Evolutionary conservation across 129 eudicot genomes (phyloP).

Genomic region (Artemisia argyi): DNA sequence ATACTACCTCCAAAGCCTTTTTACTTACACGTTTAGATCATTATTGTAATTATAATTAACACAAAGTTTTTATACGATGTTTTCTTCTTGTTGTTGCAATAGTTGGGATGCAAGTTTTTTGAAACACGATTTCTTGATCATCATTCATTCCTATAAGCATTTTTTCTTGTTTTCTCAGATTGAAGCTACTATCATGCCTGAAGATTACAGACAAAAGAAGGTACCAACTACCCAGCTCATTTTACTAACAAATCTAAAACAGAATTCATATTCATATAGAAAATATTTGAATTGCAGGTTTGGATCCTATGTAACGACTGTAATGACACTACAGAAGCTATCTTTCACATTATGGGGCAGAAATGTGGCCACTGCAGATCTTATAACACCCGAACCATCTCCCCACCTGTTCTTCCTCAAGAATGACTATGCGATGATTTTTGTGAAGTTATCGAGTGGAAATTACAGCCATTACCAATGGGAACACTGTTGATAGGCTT

Average conservation of each 20-base stretch:
- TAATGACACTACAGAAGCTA: constrained; percentile 86
- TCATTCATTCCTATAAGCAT: background rate
- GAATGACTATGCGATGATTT: background rate
- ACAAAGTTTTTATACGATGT: too few relatives aligned
- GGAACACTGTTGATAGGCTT: background rate
- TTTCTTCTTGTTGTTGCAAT: background rate
- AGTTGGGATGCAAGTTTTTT: background rate
- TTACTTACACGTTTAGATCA: too few relatives aligned
- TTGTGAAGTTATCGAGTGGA: background rate
- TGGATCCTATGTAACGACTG: constrained; percentile 99
- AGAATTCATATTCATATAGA: background rate
- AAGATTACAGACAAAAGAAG: constrained; percentile 83
- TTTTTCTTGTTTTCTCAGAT: constrained; percentile 49
- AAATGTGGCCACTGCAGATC: constrained; percentile 90
- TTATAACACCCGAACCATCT: constrained; percentile 79
- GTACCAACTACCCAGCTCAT: constrained; percentile 30
- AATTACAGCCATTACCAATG: background rate
- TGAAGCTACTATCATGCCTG: constrained; percentile 90
- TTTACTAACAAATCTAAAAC: background rate
- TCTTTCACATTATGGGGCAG: constrained; percentile 91
- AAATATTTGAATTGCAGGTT: constrained; percentile 48
- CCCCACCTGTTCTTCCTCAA: constrained; percentile 83
- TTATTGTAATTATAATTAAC: too few relatives aligned
- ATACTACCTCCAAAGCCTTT: too few relatives aligned
- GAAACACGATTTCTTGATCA: background rate